A percentile compares a stretch with the other conserved stretches of the same genome.
Conservation (phyloP, 2,329 filamentous ascomycete genomes). For the Diaporthe sp. region DNA sequence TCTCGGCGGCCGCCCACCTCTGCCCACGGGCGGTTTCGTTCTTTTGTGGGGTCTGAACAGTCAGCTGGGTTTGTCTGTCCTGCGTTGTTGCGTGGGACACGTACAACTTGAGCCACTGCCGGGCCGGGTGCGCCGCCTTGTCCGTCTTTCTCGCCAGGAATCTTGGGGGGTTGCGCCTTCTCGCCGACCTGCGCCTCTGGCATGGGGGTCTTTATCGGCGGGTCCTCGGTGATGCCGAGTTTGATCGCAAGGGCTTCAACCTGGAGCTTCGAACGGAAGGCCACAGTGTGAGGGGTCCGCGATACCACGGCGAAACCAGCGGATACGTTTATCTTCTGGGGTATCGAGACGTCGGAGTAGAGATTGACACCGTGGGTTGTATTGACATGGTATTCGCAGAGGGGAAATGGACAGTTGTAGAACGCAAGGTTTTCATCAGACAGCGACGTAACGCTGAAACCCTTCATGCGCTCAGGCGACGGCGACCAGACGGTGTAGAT, state of each 20-base stretch:
- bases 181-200: neutral
- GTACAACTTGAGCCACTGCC: neutral
- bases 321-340: accelerated
- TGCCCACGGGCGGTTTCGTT: neutral
- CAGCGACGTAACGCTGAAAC: neutral
- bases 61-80: neutral
- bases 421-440: neutral
- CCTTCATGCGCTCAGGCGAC: accelerated
- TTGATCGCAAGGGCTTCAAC: neutral
- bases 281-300: neutral
- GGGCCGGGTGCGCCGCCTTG: too few species aligned
- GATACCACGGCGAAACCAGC: accelerated
- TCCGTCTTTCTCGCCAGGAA: too few species aligned
- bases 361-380: neutral
- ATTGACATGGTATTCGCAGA: neutral
- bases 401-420: neutral
- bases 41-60: neutral
- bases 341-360: neutral
- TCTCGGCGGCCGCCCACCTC: neutral
- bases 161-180: neutral
- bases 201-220: too few species aligned
- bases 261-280: neutral
- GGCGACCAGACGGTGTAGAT: neutral
- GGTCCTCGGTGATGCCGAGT: neutral
- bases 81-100: neutral